Conservation (phyloP, 148 eudicot genomes). For the Salicornia ramosissima region DNA sequence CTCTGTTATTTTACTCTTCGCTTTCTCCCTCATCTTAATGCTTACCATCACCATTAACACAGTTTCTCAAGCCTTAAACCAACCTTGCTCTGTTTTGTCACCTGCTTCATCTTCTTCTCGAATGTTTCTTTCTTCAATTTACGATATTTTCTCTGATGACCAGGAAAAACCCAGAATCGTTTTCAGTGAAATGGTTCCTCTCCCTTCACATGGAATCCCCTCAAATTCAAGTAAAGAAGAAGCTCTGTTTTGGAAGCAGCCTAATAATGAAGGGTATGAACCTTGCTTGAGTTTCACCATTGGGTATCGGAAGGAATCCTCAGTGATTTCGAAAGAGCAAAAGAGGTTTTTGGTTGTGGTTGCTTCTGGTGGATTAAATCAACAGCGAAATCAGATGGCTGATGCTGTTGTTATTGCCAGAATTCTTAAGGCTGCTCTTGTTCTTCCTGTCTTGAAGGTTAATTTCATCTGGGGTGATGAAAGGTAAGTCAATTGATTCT, state of each 20-base stretch:
- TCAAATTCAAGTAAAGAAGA: too few relatives aligned
- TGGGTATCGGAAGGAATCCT: constrained; percentile 45
- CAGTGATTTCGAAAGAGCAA: constrained; percentile 38
- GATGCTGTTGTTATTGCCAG: constrained; percentile 75
- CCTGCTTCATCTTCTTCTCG: constrained; percentile 20
- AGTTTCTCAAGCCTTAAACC: background rate
- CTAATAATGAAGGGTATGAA: too few relatives aligned
- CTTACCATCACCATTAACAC: constrained; percentile 24
- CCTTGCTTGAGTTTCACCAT: too few relatives aligned
- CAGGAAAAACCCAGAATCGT: constrained; percentile 1
- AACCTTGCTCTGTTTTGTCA: too few relatives aligned
- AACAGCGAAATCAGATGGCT: constrained; percentile 66
- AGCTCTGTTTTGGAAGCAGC: too few relatives aligned
- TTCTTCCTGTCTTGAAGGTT: too few relatives aligned
- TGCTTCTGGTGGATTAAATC: constrained; percentile 65
- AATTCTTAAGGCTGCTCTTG: too few relatives aligned
- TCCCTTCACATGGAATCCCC: too few relatives aligned
- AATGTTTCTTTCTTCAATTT: constrained; percentile 25
- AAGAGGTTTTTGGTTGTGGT: constrained; percentile 54
- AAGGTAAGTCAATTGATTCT: constrained; percentile 41
- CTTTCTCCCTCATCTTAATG: constrained; percentile 26
- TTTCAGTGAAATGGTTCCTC: too few relatives aligned
- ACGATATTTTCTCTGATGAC: constrained; percentile 21
- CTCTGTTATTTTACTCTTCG: constrained; percentile 34
- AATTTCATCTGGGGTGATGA: too few relatives aligned